A percentile compares a stretch with the other conserved stretches of the same genome.
Conservation (phyloP, 225 moss, liverwort and hornwort genomes). For the Pseudoscleropodium purum region DNA sequence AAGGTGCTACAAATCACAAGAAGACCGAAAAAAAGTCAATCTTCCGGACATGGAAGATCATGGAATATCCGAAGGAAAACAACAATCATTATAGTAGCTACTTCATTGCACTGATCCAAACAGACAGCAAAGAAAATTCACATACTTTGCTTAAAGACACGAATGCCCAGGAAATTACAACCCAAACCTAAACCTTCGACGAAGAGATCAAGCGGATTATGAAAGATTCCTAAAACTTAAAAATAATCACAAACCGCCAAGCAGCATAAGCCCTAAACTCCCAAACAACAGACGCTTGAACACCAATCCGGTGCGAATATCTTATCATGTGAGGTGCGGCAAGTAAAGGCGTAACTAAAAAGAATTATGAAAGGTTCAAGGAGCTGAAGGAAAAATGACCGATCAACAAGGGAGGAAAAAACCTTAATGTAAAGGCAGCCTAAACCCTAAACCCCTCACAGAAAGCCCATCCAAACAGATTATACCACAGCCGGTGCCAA, state of each 20-base stretch:
- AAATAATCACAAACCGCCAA: neutral
- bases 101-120: neutral
- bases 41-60: neutral
- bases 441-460: neutral
- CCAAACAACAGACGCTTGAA: neutral
- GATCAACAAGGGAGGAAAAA: neutral
- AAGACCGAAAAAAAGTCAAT: neutral
- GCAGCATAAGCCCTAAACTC: neutral
- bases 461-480: neutral
- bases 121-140: neutral
- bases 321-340: too few species aligned
- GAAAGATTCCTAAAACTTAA: neutral
- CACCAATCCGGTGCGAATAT: neutral
- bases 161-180: neutral
- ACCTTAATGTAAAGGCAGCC: neutral
- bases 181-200: neutral
- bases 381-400: neutral
- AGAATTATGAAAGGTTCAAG: neutral
- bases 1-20: conserved; percentile 31
- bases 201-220: neutral
- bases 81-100: neutral
- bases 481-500: neutral
- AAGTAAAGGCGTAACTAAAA: neutral
- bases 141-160: neutral
- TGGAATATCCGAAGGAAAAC: neutral